Percentiles rank a stretch among this genome's conserved stretches.
phyloP scores from a whole-genome alignment of 2,329 filamentous ascomycete species.

The Epichloe glyceriae region DNA sequence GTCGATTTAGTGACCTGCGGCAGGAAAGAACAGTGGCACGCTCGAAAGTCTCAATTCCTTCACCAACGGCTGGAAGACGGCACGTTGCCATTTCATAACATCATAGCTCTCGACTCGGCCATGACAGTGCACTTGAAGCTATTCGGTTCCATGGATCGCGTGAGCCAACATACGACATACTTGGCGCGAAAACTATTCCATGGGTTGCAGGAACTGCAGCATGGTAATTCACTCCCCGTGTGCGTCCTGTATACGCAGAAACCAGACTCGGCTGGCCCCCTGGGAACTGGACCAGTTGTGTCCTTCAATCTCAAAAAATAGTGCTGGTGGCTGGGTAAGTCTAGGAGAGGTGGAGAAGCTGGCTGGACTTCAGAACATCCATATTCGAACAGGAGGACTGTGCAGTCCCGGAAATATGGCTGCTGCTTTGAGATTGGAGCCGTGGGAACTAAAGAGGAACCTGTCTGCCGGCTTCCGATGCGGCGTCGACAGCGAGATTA shows the following conservation, averaged over 20 bases:
- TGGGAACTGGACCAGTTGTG: constrained; percentile 57
- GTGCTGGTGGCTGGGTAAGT: constrained; percentile 60
- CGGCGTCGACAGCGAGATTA: constrained; percentile 68
- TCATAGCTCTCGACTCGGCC: constrained; percentile 68
- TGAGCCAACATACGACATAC: constrained; percentile 59
- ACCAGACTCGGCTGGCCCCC: constrained; percentile 14
- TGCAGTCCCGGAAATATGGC: constrained; percentile 89
- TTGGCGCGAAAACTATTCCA: constrained; percentile 47
- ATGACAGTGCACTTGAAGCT: constrained; percentile 55
- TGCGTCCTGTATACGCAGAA: constrained; percentile 50
- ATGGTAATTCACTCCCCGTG: constrained; percentile 54
- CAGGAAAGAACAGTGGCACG: constrained; percentile 66
- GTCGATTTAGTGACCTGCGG: constrained; percentile 78
- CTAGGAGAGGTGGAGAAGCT: constrained; percentile 81
- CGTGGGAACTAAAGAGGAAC: constrained; percentile 73
- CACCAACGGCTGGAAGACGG: constrained; percentile 86
- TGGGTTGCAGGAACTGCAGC: constrained; percentile 45
- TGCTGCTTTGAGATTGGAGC: constrained; percentile 54
- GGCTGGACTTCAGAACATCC: constrained; percentile 63
- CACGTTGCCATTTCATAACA: constrained; percentile 80
- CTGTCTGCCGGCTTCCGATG: constrained; percentile 79
- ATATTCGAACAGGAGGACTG: constrained; percentile 75
- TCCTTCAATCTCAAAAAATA: constrained; percentile 70
- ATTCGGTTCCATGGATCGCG: constrained; percentile 55
- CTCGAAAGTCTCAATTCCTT: constrained; percentile 53